Base-by-base conservation (phyloP, 768 basidiomycete genomes). In the Leccinellum luteum region DNA sequence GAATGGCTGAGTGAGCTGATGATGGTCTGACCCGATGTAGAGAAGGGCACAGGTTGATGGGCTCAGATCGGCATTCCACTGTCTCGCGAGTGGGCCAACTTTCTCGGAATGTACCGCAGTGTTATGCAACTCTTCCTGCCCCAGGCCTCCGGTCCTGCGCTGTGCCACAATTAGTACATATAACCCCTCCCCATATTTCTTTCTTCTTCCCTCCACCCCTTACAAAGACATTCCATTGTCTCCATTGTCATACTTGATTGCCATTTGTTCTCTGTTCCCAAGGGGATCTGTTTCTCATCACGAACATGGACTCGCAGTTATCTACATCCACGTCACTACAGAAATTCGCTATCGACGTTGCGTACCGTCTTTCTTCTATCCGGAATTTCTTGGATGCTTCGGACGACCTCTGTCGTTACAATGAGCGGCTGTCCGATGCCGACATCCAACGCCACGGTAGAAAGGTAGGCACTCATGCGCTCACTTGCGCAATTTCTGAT, bases 91-190 rank as follows among this genome's bases (percentile, higher is more conserved):
- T 49, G 31, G 21, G 21, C 15, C 54, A 41, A 57, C 58, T 43
- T 65, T 62, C 70, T 67, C 70, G 70, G 70, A 67, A 72, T 72
- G 63, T 70, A 70, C 70, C 70, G 68, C 67, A 61, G 54, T 58
- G 49, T 67, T 62, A 60, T 70, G 63, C 57, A 64, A 51, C 62
- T 47, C 55, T 68, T 48, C 52, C 38, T 52, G 59, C 61, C 25
- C 45, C 34, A 35, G 34, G 15, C 34, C 57, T 62, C 54, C 65
- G 51, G 53, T 60, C 58, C 44, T 57, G 31, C 60, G 58, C 67
- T 50, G 64, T 73, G 66, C 64, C 64, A 69, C 69, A 64, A 52
- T 60, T 71, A 64, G 61, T 55, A 68, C 56, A 62, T 66, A 62
- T 60, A 63, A 54, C 67, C 56, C 56, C 59, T 58, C 57, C 56